Evolutionary conservation across 2,329 filamentous ascomycete genomes (phyloP).

Genomic region (Dactylellina leptospora): DNA sequence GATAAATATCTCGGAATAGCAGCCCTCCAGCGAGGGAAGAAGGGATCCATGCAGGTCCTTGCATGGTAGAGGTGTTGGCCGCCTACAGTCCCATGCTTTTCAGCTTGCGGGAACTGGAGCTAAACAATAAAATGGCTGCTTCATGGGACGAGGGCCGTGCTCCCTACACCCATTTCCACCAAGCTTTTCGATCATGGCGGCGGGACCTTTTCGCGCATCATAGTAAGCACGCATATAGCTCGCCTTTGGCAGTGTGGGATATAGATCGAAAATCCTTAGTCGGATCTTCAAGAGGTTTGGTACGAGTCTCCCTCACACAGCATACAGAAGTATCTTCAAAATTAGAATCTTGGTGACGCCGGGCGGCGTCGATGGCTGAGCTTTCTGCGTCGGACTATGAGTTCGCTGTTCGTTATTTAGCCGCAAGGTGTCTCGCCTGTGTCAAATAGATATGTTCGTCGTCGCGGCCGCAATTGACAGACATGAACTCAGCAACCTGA

Average conservation of each 20-base stretch:
- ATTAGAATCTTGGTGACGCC: too few relatives aligned
- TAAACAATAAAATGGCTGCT: not conserved
- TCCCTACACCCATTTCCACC: not conserved
- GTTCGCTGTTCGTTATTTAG: too few relatives aligned
- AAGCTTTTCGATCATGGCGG: not conserved
- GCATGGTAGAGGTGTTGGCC: slow-evolving; percentile 41
- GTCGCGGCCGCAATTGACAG: too few relatives aligned
- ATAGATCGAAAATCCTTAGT: not conserved
- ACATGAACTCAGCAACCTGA: not conserved
- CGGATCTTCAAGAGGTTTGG: too few relatives aligned
- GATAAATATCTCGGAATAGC: slow-evolving; percentile 51
- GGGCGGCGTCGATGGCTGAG: too few relatives aligned
- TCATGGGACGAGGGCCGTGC: slow-evolving; percentile 2
- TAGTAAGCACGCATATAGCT: not conserved
- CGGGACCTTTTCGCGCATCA: not conserved
- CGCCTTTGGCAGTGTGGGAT: not conserved
- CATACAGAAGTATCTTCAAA: too few relatives aligned
- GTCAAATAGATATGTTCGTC: too few relatives aligned
- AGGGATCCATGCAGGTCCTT: slow-evolving; percentile 38
- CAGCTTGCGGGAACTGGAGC: not conserved
- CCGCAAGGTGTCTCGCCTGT: too few relatives aligned
- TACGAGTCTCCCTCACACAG: too few relatives aligned
- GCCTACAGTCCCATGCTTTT: slow-evolving; percentile 34
- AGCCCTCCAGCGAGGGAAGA: slow-evolving; percentile 25
- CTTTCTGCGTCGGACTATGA: too few relatives aligned